phyloP scores from a whole-genome alignment of 2,329 filamentous ascomycete species.

The Penicillium griseofulvum region DNA sequence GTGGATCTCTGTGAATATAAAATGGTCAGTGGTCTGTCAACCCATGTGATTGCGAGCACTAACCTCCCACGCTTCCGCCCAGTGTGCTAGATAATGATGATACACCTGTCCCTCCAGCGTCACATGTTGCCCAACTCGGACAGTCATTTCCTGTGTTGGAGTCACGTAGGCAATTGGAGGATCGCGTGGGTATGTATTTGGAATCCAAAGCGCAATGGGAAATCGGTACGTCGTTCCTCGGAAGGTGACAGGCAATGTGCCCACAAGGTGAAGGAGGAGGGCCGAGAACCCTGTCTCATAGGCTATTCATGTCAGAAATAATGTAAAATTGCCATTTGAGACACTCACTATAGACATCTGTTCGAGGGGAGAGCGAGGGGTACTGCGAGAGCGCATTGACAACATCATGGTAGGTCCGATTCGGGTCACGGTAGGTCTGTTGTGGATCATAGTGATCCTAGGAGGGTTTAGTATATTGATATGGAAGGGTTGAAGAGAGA shows the following conservation, averaged over 20 bases:
- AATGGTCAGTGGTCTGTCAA: neutral
- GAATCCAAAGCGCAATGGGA: slow-evolving; percentile 88
- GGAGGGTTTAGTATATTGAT: slow-evolving; percentile 2
- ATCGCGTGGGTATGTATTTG: slow-evolving; percentile 82
- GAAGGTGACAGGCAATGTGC: slow-evolving; percentile 88
- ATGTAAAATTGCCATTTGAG: neutral
- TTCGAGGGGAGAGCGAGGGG: slow-evolving; percentile 76
- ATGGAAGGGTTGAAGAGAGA: neutral
- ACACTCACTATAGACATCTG: slow-evolving; percentile 86
- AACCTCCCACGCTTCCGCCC: slow-evolving; percentile 88
- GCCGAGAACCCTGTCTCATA: slow-evolving; percentile 85
- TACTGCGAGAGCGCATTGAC: slow-evolving; percentile 77
- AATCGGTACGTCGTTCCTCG: slow-evolving; percentile 87
- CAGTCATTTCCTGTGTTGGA: slow-evolving; percentile 81
- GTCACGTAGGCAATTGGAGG: slow-evolving; percentile 85
- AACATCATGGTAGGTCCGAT: slow-evolving; percentile 88
- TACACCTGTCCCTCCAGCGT: slow-evolving; percentile 91
- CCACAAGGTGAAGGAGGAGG: slow-evolving; percentile 79
- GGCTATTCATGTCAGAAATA: slow-evolving; percentile 52
- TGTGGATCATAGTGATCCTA: slow-evolving; percentile 40
- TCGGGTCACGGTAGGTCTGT: slow-evolving; percentile 91
- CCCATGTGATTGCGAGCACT: slow-evolving; percentile 40
- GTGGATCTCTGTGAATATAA: slow-evolving; percentile 65
- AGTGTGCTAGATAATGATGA: slow-evolving; percentile 90
- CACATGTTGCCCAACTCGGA: slow-evolving; percentile 91